A percentile compares a stretch with the other conserved stretches of the same genome.
Conservation (phyloP, 2,329 filamentous ascomycete genomes). For the Aureobasidium namibiae region DNA sequence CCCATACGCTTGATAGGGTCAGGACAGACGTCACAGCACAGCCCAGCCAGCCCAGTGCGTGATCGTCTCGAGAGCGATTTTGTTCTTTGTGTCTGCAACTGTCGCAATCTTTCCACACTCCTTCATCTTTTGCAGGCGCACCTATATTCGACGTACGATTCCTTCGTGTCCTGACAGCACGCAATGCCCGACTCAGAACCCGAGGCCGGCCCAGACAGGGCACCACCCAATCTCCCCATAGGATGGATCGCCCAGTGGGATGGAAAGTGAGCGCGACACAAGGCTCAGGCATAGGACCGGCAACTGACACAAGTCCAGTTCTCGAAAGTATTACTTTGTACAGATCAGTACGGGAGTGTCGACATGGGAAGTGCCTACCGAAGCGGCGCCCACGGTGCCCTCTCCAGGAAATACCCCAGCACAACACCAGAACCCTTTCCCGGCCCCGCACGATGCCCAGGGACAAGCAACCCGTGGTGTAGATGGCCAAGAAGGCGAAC, state of each 20-base stretch:
- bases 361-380: constrained; percentile 33
- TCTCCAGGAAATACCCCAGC: constrained; percentile 31
- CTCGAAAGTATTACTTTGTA: constrained; percentile 35
- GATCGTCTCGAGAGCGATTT: constrained; percentile 1
- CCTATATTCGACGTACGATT: not conserved
- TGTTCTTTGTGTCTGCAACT: not conserved
- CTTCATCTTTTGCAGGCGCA: not conserved
- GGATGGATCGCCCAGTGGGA: constrained; percentile 36
- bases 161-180: not conserved
- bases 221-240: constrained; percentile 30
- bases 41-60: constrained; percentile 1
- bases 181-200: constrained; percentile 16
- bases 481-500: constrained; percentile 20
- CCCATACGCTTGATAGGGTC: not conserved
- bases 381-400: constrained; percentile 30
- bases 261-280: constrained; percentile 26
- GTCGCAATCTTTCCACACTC: not conserved
- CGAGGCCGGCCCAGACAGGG: constrained; percentile 31
- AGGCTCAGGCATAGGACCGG: not conserved
- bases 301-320: constrained; percentile 20
- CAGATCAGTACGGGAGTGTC: constrained; percentile 34
- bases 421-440: constrained; percentile 26
- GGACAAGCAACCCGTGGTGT: constrained; percentile 20
- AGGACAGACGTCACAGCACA: constrained; percentile 5
- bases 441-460: constrained; percentile 20